These are phyloP conservation scores for Chrysophaeum taylorii DNA, from an alignment of 352 stramenopile genomes.

Conservation along the genomic window DNA sequence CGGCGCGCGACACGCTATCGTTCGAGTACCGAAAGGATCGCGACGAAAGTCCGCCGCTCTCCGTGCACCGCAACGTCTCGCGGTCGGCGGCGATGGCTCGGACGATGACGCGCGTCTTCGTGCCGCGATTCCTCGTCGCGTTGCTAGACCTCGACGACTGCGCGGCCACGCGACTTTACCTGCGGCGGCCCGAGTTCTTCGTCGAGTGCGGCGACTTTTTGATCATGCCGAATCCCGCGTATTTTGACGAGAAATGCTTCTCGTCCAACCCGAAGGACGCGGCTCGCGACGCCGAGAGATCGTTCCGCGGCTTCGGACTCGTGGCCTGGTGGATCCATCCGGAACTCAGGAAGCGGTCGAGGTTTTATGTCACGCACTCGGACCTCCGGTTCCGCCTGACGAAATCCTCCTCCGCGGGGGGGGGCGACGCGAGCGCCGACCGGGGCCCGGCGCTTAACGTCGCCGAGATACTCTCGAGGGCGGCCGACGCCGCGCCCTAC, in stretches of 20 bases:
- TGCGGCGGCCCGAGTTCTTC: slow-evolving; percentile 3
- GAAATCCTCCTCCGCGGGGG: not conserved
- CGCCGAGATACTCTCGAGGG: not conserved
- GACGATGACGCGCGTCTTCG: not conserved
- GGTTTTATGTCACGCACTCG: not conserved
- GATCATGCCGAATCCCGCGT: slow-evolving; percentile 3
- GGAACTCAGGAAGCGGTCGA: not conserved
- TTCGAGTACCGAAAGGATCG: no score
- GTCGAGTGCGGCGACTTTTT: not conserved
- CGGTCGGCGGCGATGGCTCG: not conserved
- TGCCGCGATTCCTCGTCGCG: not conserved
- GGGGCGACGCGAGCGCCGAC: not conserved
- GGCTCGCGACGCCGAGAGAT: not conserved
- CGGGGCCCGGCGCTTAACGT: not conserved
- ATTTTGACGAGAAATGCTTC: not conserved
- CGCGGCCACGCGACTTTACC: not conserved
- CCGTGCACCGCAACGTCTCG: no score
- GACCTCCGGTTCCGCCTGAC: not conserved
- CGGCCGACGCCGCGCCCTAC: not conserved
- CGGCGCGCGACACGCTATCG: no score
- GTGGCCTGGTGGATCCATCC: slow-evolving; percentile 4
- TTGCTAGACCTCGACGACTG: not conserved
- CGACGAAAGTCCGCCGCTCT: no score
- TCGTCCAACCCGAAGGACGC: not conserved
- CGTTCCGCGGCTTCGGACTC: not conserved